Percentiles rank a stretch among this genome's conserved stretches.
phyloP scores from a whole-genome alignment of 1,284 basidiomycete genomes.

The Spongispora temasekensis region DNA sequence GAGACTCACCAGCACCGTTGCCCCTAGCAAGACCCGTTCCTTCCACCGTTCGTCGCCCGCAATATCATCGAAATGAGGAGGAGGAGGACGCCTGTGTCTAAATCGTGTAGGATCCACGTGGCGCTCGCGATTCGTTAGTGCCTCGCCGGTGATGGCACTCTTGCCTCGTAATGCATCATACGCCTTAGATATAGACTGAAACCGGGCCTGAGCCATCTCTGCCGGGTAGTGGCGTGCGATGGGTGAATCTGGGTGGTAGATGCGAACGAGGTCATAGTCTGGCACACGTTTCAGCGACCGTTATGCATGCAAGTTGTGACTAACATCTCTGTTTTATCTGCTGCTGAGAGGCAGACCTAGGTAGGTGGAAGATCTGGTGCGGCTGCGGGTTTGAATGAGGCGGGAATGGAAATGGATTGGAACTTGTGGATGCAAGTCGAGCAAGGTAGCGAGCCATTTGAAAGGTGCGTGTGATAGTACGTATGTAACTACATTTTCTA shows the following conservation, averaged over 20 bases:
- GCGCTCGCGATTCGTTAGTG: slow-evolving; percentile 19
- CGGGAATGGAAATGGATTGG: slow-evolving; percentile 59
- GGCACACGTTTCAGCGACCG: slow-evolving; percentile 5
- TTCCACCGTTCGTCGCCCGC: slow-evolving; percentile 53
- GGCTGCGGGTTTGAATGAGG: slow-evolving; percentile 55
- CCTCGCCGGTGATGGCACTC: slow-evolving; percentile 24
- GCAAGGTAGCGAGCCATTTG: slow-evolving; percentile 7
- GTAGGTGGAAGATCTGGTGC: slow-evolving; percentile 70
- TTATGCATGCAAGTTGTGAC: slow-evolving; percentile 27
- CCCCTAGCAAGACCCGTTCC: slow-evolving; percentile 52
- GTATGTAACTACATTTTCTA: slow-evolving; percentile 10
- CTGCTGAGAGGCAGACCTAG: slow-evolving; percentile 50
- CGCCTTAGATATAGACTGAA: slow-evolving; percentile 61
- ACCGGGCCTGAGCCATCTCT: slow-evolving; percentile 54
- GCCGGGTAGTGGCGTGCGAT: slow-evolving; percentile 47
- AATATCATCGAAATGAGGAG: slow-evolving; percentile 32
- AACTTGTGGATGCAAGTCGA: slow-evolving; percentile 17
- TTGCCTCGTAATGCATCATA: slow-evolving; percentile 58
- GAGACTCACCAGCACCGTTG: slow-evolving; percentile 48
- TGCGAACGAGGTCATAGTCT: slow-evolving; percentile 73
- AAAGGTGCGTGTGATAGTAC: too few relatives aligned
- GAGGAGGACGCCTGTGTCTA: slow-evolving; percentile 20
- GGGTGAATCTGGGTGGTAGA: slow-evolving; percentile 70
- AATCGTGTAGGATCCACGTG: slow-evolving; percentile 33
- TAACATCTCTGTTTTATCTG: slow-evolving; percentile 68